These are phyloP conservation scores for Ceratobasidium sp. DNA, from an alignment of 1,284 basidiomycete species.

Conservation along the genomic window DNA sequence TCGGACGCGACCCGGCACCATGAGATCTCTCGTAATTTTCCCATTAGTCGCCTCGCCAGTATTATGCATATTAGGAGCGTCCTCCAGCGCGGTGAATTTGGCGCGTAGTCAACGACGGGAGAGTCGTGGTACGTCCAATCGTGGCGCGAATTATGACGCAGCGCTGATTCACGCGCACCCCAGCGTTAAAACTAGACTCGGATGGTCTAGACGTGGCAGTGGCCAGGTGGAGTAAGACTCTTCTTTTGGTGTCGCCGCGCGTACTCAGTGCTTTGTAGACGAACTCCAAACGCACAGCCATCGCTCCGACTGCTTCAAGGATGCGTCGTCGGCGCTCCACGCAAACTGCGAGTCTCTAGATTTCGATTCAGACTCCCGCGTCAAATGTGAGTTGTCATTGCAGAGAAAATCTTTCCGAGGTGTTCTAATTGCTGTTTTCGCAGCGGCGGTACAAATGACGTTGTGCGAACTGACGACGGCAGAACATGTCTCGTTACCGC, in stretches of 20 bases:
- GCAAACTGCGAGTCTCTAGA: constrained; percentile 34
- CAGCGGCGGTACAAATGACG: constrained; percentile 39
- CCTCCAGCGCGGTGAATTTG: neutral
- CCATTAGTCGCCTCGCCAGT: neutral
- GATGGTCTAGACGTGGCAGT: neutral
- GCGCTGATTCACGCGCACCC: neutral
- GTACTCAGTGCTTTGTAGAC: neutral
- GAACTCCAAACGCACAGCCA: constrained; percentile 16
- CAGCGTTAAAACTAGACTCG: neutral
- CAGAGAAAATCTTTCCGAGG: neutral
- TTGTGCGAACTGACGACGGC: constrained; percentile 44
- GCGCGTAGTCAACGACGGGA: neutral
- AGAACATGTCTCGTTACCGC: constrained; percentile 32
- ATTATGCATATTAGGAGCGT: constrained; percentile 1
- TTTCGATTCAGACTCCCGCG: constrained; percentile 13
- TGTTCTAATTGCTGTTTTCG: neutral
- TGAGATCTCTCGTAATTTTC: neutral
- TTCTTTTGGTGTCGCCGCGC: neutral
- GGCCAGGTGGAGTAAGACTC: constrained; percentile 7
- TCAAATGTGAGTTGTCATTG: constrained; percentile 7
- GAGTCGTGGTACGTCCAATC: neutral
- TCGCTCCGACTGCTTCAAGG: constrained; percentile 37
- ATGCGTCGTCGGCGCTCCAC: constrained; percentile 19
- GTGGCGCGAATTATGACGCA: neutral
- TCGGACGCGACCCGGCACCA: neutral